Evolutionary conservation across 805 yeast species (phyloP), one percentile per base, ranked within the genome.

Genomic region (Groenewaldozyma tartarivorans): DNA sequence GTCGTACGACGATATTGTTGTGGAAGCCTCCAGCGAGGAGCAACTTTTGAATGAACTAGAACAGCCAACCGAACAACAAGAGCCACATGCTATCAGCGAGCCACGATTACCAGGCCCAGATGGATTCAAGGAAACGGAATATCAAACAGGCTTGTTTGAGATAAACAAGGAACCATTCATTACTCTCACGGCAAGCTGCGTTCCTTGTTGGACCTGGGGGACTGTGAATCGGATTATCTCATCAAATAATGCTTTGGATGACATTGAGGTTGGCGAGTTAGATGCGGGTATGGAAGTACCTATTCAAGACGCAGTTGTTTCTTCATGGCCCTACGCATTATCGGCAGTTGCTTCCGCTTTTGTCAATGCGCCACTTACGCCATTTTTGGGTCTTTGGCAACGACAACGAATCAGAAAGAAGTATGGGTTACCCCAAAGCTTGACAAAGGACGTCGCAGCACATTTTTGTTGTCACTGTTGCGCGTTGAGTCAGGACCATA

Each of bases 401-500:
- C 40, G 48, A 33, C 20, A 15, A 17, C 19, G 33, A 15, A n/a
- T 45, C 17, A 41, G 45, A 38, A 35, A 33, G 33, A 32, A 39
- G 38, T 45, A 45, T 35, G 35, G 36, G 33, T 16, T 45, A 35
- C 26, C 36, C 30, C 17, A 15, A 11, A 24, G 36, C 17, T n/a
- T 6, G 31, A 35, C 20, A 4, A 29, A 33, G 21, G 48, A 45
- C 19, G 35, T 33, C n/a, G 15, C 21, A 5, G 17, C 46, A 4
- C 41, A 42, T 21, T n/a, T 39, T n/a, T 39, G 21, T 26, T 45
- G 48, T 36, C 36, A 26, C 20, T 5, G 22, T 15, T 42, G 46
- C 21, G 48, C 48, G 17, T 31, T 45, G 35, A 43, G 43, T 22
- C 48, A 45, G 35, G 48, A 45, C 31, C 48, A 42, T 22, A 36